Evolutionary conservation across 176 grass and related monocot genomes (phyloP).

Genomic region (Rhynchospora breviuscula): DNA sequence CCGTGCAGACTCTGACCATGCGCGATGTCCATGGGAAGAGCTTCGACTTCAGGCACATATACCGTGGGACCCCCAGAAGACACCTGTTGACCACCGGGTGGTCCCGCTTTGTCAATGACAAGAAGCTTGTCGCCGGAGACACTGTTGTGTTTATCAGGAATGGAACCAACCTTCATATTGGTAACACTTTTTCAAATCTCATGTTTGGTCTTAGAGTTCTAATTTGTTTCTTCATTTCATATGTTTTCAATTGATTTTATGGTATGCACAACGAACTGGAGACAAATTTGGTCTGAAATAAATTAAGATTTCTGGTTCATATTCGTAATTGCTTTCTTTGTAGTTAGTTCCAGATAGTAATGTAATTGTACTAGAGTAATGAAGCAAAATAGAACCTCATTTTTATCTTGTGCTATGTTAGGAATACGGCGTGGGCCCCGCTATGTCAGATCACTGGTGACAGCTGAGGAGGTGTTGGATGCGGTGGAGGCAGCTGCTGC

Average conservation of each 20-base stretch:
- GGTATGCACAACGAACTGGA: background rate
- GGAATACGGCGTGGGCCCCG: background rate
- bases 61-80: constrained; percentile 60
- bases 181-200: background rate
- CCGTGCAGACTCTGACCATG: constrained; percentile 43
- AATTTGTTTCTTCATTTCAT: background rate
- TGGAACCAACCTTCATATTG: constrained; percentile 1
- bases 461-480: constrained; percentile 36
- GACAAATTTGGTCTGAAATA: background rate
- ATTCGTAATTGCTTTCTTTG: background rate
- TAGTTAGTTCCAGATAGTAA: background rate
- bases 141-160: constrained; percentile 45
- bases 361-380: background rate
- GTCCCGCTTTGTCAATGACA: constrained; percentile 70
- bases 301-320: background rate
- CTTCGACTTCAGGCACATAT: constrained; percentile 73
- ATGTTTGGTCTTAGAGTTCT: background rate
- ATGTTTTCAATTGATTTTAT: background rate
- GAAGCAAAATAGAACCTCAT: background rate
- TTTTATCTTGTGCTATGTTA: background rate
- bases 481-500: constrained; percentile 31
- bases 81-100: constrained; percentile 86
- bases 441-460: constrained; percentile 37
- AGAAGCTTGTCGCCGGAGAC: constrained; percentile 61
- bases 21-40: constrained; percentile 11